Conservation (phyloP, 345 rosid species). For the Moringa oleifera region DNA sequence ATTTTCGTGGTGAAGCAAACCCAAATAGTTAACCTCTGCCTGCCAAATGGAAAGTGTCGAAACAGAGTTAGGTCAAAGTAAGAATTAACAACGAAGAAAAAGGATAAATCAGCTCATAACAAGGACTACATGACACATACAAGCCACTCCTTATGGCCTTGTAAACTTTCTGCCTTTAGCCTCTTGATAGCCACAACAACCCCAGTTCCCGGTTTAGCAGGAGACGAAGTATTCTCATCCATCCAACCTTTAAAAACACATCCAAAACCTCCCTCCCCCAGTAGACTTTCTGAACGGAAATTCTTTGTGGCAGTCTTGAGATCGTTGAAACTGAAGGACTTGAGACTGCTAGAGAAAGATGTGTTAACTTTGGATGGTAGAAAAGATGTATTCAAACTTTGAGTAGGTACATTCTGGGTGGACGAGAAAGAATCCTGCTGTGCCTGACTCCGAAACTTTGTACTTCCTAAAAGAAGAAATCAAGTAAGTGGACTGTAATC, state of each 20-base stretch:
- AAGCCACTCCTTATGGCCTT: conserved; percentile 81
- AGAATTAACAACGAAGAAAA: not conserved
- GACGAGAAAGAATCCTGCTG: conserved; percentile 20
- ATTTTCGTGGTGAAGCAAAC: conserved; percentile 70
- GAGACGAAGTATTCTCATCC: conserved; percentile 44
- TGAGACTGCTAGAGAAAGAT: conserved; percentile 31
- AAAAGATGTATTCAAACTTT: conserved; percentile 21
- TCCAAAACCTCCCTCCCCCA: conserved; percentile 74
- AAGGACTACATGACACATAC: conserved; percentile 27
- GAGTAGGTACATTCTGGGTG: conserved; percentile 6
- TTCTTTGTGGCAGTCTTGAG: conserved; percentile 53
- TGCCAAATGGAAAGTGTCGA: conserved; percentile 18
- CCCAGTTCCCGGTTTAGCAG: conserved; percentile 52
- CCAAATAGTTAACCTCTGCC: conserved; percentile 83
- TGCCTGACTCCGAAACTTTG: conserved; percentile 17
- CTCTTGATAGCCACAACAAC: conserved; percentile 57
- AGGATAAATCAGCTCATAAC: not conserved
- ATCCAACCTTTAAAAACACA: conserved; percentile 69
- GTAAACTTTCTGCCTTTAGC: conserved; percentile 59
- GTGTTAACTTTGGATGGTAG: conserved; percentile 17
- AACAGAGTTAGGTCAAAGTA: not conserved
- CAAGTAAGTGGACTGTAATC: not conserved
- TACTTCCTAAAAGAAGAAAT: conserved; percentile 23
- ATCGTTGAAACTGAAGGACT: conserved; percentile 47
- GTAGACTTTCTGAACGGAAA: conserved; percentile 47